Base-by-base conservation (phyloP, 176 grass and related monocot species). In the Oryza longistaminata region DNA sequence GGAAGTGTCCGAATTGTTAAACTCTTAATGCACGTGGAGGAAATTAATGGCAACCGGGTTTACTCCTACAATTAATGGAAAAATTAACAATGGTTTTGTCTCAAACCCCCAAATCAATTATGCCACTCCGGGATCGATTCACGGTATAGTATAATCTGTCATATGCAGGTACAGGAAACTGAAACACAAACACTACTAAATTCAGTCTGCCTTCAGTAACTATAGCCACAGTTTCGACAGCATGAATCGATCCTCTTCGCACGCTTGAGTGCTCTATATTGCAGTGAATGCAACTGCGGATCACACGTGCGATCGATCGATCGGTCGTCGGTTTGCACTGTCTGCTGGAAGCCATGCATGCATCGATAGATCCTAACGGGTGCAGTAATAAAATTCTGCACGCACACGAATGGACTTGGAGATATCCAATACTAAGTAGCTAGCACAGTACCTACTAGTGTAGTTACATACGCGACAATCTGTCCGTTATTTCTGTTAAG, bases 291-390 rank as follows among this genome's bases (percentile, higher is more conserved):
- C 19, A 70, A 1, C 35, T 10, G 9, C 3, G 33, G 74, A 58
- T 74, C 83, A 85, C 74, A 85, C 83, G 66, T 71, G 37, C 34
- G 49, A 58, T 66, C 46, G 49, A 58, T 66, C 46, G 65, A 77
- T 77, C 73, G 8, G 64, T 34, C 35, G 64, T 34, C 35, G 16
- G 53, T 21, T 60, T 78, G 68, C 83, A 60, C 26, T 3, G 66
- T n/a, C 6, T 7, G 53, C 6, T 55, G 16, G 53, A 21, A n/a
- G 5, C 17, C 53, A 58, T 55, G 52, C 52, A 21, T 58, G 17
- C 17, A 58, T 58, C 19, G 53, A 19, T n/a, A 58, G 53, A 58
- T 21, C 6, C 19, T 58, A 58, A 58, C 53, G 53, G 53, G 17
- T 58, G 53, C 17, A n/a, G 17, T 55, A 1, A 55, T 55, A 55